Evolutionary conservation across 1,139 yeast genomes (phyloP).

Genomic region (Suzukiozyma palmioleophila): DNA sequence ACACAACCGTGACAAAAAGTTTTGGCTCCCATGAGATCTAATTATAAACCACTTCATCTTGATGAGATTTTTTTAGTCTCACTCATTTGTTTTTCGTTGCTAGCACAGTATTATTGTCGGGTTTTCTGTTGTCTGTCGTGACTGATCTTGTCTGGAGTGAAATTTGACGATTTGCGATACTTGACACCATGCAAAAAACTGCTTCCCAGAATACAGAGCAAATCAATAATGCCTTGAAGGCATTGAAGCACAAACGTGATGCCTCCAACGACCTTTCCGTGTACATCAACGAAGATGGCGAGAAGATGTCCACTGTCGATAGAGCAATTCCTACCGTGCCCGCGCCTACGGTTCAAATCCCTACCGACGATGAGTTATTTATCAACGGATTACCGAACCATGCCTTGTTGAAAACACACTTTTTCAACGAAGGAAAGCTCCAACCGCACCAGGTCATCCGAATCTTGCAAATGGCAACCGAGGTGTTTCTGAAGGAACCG

Average conservation of each 20-base stretch:
- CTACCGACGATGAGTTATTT: conserved; percentile 68
- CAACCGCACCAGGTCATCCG: conserved; percentile 65
- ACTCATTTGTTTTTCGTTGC: too few relatives aligned
- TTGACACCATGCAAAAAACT: neutral
- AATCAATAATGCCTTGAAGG: conserved; percentile 73
- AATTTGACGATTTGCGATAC: too few relatives aligned
- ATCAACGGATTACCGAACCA: conserved; percentile 68
- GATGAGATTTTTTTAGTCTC: too few relatives aligned
- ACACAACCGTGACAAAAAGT: too few relatives aligned
- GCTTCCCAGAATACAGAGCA: conserved; percentile 45
- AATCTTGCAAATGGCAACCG: conserved; percentile 67
- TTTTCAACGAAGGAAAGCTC: conserved; percentile 76
- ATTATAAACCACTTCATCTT: too few relatives aligned
- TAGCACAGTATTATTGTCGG: too few relatives aligned
- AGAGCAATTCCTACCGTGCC: conserved; percentile 62
- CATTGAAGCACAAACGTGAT: conserved; percentile 51
- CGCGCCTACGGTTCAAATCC: conserved; percentile 65
- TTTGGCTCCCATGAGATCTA: too few relatives aligned
- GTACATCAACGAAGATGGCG: conserved; percentile 69
- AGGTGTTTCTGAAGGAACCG: conserved; percentile 64
- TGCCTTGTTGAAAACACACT: conserved; percentile 68
- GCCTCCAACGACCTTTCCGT: conserved; percentile 44
- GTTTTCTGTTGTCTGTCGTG: too few relatives aligned
- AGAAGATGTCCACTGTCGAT: conserved; percentile 57
- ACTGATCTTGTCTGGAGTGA: too few relatives aligned